Conservation (phyloP, 192 early-diverging fungal species). For the Backusella circina region DNA sequence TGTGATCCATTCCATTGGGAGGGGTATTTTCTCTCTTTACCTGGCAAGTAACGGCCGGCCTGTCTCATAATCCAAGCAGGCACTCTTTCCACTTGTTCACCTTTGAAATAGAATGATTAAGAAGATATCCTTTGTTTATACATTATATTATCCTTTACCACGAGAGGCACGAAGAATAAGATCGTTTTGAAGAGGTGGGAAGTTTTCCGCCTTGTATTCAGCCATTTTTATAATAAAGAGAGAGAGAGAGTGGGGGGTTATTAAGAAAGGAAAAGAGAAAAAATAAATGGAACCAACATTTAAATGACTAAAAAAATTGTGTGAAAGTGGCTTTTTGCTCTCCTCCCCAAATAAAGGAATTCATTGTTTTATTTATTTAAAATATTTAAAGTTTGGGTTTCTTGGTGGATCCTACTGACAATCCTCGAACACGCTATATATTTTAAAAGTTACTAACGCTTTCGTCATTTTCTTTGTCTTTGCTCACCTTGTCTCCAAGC, state of each 20-base stretch:
- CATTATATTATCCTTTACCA: too few relatives aligned
- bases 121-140: too few relatives aligned
- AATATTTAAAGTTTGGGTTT: neutral
- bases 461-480: neutral
- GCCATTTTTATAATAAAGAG: neutral
- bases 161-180: slow-evolving; percentile 83
- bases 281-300: neutral
- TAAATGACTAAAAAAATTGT: neutral
- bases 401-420: neutral
- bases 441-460: neutral
- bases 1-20: slow-evolving; percentile 73
- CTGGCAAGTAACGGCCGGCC: slow-evolving; percentile 94
- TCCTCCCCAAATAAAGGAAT: neutral
- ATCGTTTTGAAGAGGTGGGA: slow-evolving; percentile 90
- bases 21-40: slow-evolving; percentile 35
- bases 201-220: slow-evolving; percentile 31
- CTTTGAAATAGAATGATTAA: slow-evolving; percentile 20
- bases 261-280: neutral
- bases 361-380: neutral
- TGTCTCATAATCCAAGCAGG: slow-evolving; percentile 99
- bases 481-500: slow-evolving; percentile 6
- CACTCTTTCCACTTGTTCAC: slow-evolving; percentile 68
- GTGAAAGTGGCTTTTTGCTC: neutral
- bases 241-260: neutral
- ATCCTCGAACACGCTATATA: neutral